Evolutionary conservation across 2,329 filamentous ascomycete species (phyloP), one percentile per base, ranked within the genome.

Genomic region (Xylariaceae sp.): DNA sequence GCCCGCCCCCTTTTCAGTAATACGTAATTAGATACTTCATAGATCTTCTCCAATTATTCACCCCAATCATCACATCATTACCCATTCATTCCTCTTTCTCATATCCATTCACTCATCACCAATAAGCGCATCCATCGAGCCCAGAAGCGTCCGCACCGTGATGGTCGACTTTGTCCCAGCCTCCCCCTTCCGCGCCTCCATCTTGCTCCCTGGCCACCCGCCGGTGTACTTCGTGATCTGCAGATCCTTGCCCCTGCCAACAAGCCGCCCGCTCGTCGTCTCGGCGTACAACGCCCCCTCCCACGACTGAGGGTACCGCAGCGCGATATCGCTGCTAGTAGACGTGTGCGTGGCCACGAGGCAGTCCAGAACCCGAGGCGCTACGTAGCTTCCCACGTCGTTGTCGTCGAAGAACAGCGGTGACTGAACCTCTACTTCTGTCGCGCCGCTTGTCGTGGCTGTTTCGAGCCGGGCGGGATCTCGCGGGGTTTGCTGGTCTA

Each of bases 291-390:
- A 65, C 18, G 59, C 58, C 13, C 80, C 80, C 57, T 76, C 74
- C 80, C 80, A 83, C 2, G 72, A 67, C 19, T 61, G 62, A 0
- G 80, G 79, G 58, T 80, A 81, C 15, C 47, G 56, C 19, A 81
- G 66, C 13, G 60, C 62, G 45, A 80, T 60, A 30, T 62, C 46
- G 6, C 77, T 78, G 50, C 75, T 77, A 9, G 77, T 71, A 39
- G 74, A 73, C 19, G 55, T 66, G 66, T 83, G 78, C 6, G 61
- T 57, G 2, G 74, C 71, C 34, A 66, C 60, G 4, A 83, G 65
- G 29, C 66, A 63, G 45, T 67, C 67, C 61, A 63, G 22, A 62
- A 57, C 13, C 64, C 58, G n/a, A 1, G 37, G 26, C 40, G n/a
- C 22, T 5, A 3, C 12, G 22, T 32, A 42, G 57, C 8, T 26